Percentiles rank a stretch among this genome's conserved stretches.
Evolutionary conservation across 2,329 filamentous ascomycete species (phyloP).

Genomic region (Ceratocystis smalleyi): DNA sequence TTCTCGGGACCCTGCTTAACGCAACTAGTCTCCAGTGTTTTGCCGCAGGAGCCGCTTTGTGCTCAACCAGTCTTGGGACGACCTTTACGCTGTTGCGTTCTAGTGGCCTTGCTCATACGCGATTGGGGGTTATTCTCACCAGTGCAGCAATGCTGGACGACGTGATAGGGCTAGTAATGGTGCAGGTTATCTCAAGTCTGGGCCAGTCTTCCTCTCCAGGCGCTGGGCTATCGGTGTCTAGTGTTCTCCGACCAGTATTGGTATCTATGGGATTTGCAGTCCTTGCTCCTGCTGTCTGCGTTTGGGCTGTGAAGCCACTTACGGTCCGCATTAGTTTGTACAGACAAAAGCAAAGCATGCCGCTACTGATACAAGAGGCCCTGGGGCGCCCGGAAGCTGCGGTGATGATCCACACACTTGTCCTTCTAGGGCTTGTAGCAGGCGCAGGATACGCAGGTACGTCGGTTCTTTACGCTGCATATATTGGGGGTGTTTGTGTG

Average conservation of each 20-base stretch:
- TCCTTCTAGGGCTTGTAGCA: conserved; percentile 35
- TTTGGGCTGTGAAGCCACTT: conserved; percentile 29
- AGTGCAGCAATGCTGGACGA: conserved; percentile 73
- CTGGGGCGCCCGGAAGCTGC: not conserved
- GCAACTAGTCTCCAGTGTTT: conserved; percentile 48
- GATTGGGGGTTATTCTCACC: conserved; percentile 47
- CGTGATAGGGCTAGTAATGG: conserved; percentile 61
- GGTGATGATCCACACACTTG: conserved; percentile 25
- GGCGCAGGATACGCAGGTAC: conserved; percentile 44
- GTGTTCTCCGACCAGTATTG: conserved; percentile 30
- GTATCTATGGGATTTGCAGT: conserved; percentile 38
- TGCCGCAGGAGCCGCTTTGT: conserved; percentile 56
- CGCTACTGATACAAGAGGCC: not conserved
- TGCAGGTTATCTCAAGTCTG: conserved; percentile 56
- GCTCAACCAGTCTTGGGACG: conserved; percentile 59
- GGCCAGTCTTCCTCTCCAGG: conserved; percentile 22
- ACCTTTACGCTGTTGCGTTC: conserved; percentile 40
- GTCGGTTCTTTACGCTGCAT: conserved; percentile 47
- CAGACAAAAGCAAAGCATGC: not conserved
- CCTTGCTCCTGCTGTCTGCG: conserved; percentile 32
- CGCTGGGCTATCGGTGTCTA: conserved; percentile 23
- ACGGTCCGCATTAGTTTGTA: conserved; percentile 23
- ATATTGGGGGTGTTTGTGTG: conserved; percentile 42
- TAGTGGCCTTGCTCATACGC: conserved; percentile 29
- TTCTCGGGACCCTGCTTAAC: conserved; percentile 34